Conservation (phyloP, 2,329 filamentous ascomycete species). For the Scedosporium minutisporum region DNA sequence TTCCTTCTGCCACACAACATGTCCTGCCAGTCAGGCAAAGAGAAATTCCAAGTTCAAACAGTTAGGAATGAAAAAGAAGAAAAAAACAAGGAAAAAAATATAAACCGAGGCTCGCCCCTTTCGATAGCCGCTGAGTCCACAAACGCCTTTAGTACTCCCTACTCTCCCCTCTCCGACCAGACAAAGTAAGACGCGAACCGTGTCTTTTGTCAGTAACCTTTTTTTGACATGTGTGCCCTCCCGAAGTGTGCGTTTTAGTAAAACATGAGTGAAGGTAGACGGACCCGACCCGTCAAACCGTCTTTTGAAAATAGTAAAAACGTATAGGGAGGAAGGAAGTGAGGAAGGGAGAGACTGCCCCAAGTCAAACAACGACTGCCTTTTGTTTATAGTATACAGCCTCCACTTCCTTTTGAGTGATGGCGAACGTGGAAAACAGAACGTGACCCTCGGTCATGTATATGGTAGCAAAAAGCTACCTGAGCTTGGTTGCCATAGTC, state of each 20-base stretch:
- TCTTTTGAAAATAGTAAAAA: neutral
- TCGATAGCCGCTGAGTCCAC: neutral
- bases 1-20: neutral
- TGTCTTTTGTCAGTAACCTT: neutral
- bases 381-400: constrained; percentile 6
- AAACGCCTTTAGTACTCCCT: neutral
- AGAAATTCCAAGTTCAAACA: constrained; percentile 6
- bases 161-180: neutral
- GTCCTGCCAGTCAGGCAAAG: neutral
- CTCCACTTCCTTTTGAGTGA: neutral
- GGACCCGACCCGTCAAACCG: neutral
- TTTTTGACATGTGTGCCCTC: constrained; percentile 29
- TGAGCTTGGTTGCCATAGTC: neutral
- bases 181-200: neutral
- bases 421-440: neutral
- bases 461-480: neutral
- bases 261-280: constrained; percentile 7
- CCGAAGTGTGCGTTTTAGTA: constrained; percentile 30
- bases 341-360: neutral
- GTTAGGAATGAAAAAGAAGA: neutral
- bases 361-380: neutral
- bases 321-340: neutral
- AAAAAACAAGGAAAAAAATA: neutral
- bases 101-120: neutral
- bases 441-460: neutral